Conservation (phyloP, 1,139 yeast genomes). For the Meyerozyma carpophila region DNA sequence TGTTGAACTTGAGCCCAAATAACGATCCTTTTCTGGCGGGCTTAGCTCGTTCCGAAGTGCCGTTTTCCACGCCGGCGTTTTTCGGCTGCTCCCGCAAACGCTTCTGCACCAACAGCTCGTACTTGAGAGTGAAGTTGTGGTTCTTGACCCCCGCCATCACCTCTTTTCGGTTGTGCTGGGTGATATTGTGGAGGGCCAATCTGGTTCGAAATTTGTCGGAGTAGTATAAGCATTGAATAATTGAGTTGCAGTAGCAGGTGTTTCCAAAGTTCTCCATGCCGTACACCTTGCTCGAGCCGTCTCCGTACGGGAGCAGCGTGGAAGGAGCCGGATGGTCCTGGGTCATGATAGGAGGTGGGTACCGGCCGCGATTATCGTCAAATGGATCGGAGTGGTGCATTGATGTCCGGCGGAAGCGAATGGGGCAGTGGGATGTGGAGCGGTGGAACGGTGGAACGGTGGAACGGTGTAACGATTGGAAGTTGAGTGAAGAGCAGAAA, state of each 20-base stretch:
- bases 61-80: constrained; percentile 1
- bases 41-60: constrained; percentile 22
- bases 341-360: not conserved
- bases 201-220: constrained; percentile 62
- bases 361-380: not conserved
- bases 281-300: constrained; percentile 68
- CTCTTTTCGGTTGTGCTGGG: constrained; percentile 34
- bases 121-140: constrained; percentile 42
- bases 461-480: too few relatives aligned
- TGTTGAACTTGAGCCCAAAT: constrained; percentile 37
- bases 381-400: too few relatives aligned
- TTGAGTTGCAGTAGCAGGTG: constrained; percentile 92
- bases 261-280: constrained; percentile 96
- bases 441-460: too few relatives aligned
- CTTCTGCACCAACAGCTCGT: constrained; percentile 30
- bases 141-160: constrained; percentile 38
- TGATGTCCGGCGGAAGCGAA: too few relatives aligned
- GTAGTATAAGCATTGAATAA: constrained; percentile 81
- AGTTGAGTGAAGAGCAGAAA: too few relatives aligned
- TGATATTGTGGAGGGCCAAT: constrained; percentile 32
- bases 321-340: not conserved
- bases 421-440: too few relatives aligned
- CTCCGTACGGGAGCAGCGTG: constrained; percentile 41
- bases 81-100: constrained; percentile 5
- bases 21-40: constrained; percentile 32